These are phyloP conservation scores for Hevea brasiliensis DNA, from an alignment of 345 rosid species.

Conservation along the genomic window DNA sequence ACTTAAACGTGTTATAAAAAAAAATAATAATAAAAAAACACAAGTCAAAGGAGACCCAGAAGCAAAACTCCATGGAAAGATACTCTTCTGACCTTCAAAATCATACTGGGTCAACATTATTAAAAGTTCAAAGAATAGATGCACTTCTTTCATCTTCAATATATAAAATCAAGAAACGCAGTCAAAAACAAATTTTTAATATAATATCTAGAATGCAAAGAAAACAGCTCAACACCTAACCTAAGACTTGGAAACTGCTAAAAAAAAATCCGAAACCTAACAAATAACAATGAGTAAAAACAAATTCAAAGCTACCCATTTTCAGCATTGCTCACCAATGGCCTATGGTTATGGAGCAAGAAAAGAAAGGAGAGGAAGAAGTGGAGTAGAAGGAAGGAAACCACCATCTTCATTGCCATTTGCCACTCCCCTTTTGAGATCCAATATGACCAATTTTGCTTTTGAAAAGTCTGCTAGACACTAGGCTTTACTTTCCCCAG, in stretches of 20 bases:
- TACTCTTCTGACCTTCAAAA: background rate
- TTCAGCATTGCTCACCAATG: background rate
- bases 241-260: slow-evolving; percentile 11
- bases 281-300: background rate
- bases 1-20: background rate
- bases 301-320: background rate
- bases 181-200: slow-evolving; percentile 6
- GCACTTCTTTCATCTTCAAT: background rate
- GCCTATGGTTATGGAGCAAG: background rate
- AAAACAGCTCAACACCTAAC: background rate
- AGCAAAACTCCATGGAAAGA: background rate
- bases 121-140: background rate
- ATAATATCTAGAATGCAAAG: background rate
- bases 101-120: background rate
- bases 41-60: slow-evolving; percentile 4
- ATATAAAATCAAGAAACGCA: background rate
- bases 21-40: background rate
- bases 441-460: no score
- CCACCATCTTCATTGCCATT: no score
- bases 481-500: no score
- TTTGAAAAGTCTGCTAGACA: no score
- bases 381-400: no score
- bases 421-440: no score
- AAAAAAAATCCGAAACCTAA: slow-evolving; percentile 3
- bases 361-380: background rate